A percentile compares a stretch with the other conserved stretches of the same genome.
These are phyloP conservation scores for Neonectria magnoliae DNA, from an alignment of 2,329 filamentous ascomycete genomes.

Conservation along the genomic window DNA sequence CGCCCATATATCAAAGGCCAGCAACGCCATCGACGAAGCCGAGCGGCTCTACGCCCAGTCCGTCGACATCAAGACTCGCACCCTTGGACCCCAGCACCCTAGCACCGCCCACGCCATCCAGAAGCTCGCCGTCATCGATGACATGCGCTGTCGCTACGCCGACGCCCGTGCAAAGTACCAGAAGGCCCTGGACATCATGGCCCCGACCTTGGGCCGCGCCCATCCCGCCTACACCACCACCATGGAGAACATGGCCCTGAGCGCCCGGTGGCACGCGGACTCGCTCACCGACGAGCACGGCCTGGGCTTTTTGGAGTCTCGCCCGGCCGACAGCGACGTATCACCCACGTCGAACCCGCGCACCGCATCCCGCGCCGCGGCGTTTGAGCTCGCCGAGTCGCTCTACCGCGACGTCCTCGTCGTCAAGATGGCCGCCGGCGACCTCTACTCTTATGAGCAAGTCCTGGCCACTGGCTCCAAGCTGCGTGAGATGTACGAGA, in stretches of 20 bases:
- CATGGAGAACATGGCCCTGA: constrained; percentile 25
- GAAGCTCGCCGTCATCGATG: constrained; percentile 40
- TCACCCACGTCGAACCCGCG: constrained; percentile 8
- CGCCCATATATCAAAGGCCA: constrained; percentile 36
- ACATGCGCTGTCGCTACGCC: constrained; percentile 20
- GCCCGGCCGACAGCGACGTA: background rate
- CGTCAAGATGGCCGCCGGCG: constrained; percentile 35
- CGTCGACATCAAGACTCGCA: constrained; percentile 28
- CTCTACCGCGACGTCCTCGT: constrained; percentile 40
- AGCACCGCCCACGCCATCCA: constrained; percentile 30
- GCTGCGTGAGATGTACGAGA: constrained; percentile 44
- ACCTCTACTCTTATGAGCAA: constrained; percentile 37
- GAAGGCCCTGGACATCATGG: constrained; percentile 21
- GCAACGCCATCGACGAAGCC: constrained; percentile 42
- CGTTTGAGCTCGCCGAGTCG: constrained; percentile 32
- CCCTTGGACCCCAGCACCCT: constrained; percentile 12
- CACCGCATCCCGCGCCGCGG: background rate
- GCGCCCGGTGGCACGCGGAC: constrained; percentile 11
- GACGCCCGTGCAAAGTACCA: constrained; percentile 19
- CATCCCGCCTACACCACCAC: constrained; percentile 17
- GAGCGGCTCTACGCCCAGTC: constrained; percentile 41
- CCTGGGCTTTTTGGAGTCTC: constrained; percentile 7
- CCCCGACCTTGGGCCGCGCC: constrained; percentile 18
- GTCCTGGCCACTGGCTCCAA: constrained; percentile 38
- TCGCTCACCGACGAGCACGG: constrained; percentile 10